Evolutionary conservation across 2,329 filamentous ascomycete genomes (phyloP).

Genomic region (Myriangium duriaei): DNA sequence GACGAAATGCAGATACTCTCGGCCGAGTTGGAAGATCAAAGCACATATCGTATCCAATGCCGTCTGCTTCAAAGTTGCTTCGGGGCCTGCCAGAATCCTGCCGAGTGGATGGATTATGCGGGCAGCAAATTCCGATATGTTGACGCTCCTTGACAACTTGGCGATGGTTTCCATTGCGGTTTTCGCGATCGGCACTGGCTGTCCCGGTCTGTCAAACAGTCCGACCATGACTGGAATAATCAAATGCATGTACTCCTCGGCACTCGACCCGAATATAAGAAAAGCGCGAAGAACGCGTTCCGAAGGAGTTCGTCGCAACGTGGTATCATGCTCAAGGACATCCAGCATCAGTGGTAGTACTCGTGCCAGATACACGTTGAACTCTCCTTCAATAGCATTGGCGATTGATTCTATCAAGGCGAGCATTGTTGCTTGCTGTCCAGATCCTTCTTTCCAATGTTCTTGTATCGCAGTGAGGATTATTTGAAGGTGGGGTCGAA

Average conservation of each 20-base stretch:
- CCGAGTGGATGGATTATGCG: slow-evolving; percentile 92
- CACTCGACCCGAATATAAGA: slow-evolving; percentile 86
- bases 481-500: slow-evolving; percentile 74
- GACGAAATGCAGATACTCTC: slow-evolving; percentile 90
- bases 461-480: slow-evolving; percentile 80
- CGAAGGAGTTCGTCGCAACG: slow-evolving; percentile 63
- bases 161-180: slow-evolving; percentile 89
- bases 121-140: slow-evolving; percentile 90
- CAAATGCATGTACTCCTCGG: slow-evolving; percentile 97
- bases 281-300: slow-evolving; percentile 91
- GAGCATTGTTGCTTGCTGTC: slow-evolving; percentile 81
- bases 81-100: slow-evolving; percentile 61
- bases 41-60: slow-evolving; percentile 91
- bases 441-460: slow-evolving; percentile 72
- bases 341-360: slow-evolving; percentile 89
- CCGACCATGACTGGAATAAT: slow-evolving; percentile 93
- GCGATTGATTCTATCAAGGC: slow-evolving; percentile 89
- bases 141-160: slow-evolving; percentile 88
- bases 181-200: slow-evolving; percentile 68
- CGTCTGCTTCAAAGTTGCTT: slow-evolving; percentile 61
- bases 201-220: slow-evolving; percentile 80
- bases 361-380: slow-evolving; percentile 87
- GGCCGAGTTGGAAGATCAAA: slow-evolving; percentile 87
- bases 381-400: slow-evolving; percentile 87
- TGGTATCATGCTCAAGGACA: slow-evolving; percentile 75